Evolutionary conservation across 768 basidiomycete species (phyloP).

Genomic region (Pilatotrama ljubarskyi): DNA sequence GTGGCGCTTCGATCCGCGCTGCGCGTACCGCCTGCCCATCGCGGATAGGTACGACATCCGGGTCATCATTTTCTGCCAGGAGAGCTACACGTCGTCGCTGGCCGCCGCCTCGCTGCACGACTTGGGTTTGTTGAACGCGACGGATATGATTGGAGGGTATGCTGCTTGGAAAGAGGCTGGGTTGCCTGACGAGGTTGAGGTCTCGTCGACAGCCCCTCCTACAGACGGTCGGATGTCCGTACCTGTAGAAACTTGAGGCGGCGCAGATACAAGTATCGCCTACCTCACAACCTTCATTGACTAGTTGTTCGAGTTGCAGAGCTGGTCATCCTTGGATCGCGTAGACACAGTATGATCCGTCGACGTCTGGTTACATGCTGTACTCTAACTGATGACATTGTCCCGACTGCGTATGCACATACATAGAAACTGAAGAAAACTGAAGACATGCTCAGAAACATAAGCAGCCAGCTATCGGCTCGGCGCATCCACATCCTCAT

Average conservation of each 20-base stretch:
- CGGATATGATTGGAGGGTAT: conserved; percentile 76
- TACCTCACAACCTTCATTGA: too few species aligned
- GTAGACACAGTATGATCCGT: too few species aligned
- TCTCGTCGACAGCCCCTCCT: conserved; percentile 17
- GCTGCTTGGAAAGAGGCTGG: conserved; percentile 70
- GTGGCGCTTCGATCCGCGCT: conserved; percentile 78
- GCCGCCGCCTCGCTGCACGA: conserved; percentile 71
- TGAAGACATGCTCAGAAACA: too few species aligned
- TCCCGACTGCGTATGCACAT: too few species aligned
- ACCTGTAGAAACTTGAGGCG: background rate
- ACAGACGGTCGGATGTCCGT: conserved; percentile 7
- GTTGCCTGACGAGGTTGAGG: conserved; percentile 44
- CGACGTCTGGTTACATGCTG: too few species aligned
- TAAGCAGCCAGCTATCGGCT: too few species aligned
- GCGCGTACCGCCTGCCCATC: conserved; percentile 53
- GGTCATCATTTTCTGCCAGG: conserved; percentile 74
- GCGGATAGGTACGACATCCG: conserved; percentile 76
- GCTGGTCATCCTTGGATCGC: too few species aligned
- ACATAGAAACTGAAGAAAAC: too few species aligned
- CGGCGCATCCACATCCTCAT: too few species aligned
- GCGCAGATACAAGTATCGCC: too few species aligned
- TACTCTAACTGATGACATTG: too few species aligned
- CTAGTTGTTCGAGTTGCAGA: too few species aligned
- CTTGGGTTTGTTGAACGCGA: conserved; percentile 70
- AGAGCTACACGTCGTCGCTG: conserved; percentile 70